These are phyloP conservation scores for Solanum chiquidenum DNA, from an alignment of 257 asterid genomes.

Conservation along the genomic window DNA sequence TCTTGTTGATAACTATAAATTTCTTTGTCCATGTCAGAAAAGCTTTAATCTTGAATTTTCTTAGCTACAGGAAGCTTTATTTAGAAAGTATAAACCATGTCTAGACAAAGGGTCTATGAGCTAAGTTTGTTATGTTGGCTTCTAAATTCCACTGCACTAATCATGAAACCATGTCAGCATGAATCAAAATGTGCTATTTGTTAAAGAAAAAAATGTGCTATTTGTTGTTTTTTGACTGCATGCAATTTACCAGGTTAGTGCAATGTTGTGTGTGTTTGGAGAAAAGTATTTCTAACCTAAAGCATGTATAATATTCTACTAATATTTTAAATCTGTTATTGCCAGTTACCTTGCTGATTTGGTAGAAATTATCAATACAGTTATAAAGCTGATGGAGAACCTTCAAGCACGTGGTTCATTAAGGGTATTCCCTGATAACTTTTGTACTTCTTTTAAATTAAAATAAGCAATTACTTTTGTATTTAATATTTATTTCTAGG, in stretches of 20 bases:
- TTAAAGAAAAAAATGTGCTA: neutral
- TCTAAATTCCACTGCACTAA: neutral
- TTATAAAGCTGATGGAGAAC: constrained; percentile 73
- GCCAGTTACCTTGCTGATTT: constrained; percentile 85
- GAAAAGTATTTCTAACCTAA: neutral
- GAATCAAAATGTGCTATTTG: neutral
- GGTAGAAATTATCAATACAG: constrained; percentile 72
- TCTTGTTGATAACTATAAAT: neutral
- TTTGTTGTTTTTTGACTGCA: neutral
- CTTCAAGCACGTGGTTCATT: constrained; percentile 82
- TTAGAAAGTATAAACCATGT: neutral
- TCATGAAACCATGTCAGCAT: neutral
- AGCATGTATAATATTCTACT: neutral
- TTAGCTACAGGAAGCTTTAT: neutral
- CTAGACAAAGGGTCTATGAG: neutral
- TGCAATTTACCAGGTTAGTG: neutral
- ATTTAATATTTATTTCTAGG: neutral
- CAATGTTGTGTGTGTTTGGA: neutral
- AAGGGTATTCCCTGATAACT: constrained; percentile 44
- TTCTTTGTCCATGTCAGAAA: neutral
- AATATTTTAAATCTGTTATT: constrained; percentile 20
- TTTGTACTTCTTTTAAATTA: neutral
- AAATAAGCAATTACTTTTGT: neutral
- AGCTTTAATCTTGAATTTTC: neutral
- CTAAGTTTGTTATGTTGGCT: neutral